Evolutionary conservation across 2,329 filamentous ascomycete genomes (phyloP), one percentile per base, ranked within the genome.

Genomic region (Colletotrichum costaricense): DNA sequence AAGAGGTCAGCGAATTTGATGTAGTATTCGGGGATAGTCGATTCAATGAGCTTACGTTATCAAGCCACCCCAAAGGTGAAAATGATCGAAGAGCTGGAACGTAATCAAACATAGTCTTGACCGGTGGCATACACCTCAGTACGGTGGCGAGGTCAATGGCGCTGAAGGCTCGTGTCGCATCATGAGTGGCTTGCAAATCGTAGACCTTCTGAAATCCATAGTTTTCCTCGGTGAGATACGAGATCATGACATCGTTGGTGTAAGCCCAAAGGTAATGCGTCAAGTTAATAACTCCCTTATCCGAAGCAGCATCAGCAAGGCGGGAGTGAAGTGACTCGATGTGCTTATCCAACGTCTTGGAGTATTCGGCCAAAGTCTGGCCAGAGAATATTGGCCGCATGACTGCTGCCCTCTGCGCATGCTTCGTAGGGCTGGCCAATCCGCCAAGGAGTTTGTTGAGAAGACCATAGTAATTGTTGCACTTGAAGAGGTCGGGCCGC

Each of bases 231-330:
- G 74, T 33, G 7, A 75, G n/a, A 35, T 76, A 76, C 11, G 74
- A 76, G 1, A 76, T 54, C 75, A 76, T 76, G 0, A 76, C 33
- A n/a, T 76, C 75, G 54, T 68, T 76, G 4, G 75, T 76, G 57
- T 67, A 76, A 22, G 75, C 75, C 75, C 73, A 74, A 2, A 74
- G 35, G 3, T 66, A 66, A 30, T 73, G 49, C 7, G 73, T 74
- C 28, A 72, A 16, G 24, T 74, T 74, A 49, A 66, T 57, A 3
- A 7, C 56, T 4, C 57, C 49, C 1, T 22, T 12, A 6, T 49
- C 9, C 2, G 11, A 14, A 9, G 65, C 26, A 9, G 62, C 73
- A 46, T 65, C 55, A 16, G 46, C 24, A 22, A 74, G 52, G 1
- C 59, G 69, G 3, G 46, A 24, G 7, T 70, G 59, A 4, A 74